Base-by-base conservation (phyloP, 768 basidiomycete genomes). In the Mycena filopes region DNA sequence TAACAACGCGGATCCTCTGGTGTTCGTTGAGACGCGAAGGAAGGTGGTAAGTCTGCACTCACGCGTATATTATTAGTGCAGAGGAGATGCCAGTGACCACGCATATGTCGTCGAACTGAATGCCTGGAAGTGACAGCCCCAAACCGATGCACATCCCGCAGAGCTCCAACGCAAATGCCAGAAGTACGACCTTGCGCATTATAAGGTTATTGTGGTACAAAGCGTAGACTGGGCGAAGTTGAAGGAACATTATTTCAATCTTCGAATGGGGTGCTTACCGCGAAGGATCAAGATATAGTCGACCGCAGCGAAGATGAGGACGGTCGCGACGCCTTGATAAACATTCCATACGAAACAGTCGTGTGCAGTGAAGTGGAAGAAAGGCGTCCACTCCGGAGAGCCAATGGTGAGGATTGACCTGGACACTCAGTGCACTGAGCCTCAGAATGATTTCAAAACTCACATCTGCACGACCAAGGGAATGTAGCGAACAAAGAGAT, bases 281-380 rank as follows among this genome's bases (percentile, higher is more conserved):
- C 82, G 74, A 26, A 82, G 64, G 51, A 82, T 79, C 13, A 83
- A 73, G 40, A 83, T 74, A 16, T 75, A 75, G 65, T 83, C 81
- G 13, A 81, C 79, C 12, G 68, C 70, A 3, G 65, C 61, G 18
- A 80, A 71, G 28, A 82, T 69, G 1, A 67, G 46, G 10, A 75
- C 61, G 16, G 77, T 71, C 13, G 77, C 77, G 10, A 77, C 72
- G 20, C 75, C 81, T 72, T 82, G 81, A 56, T 78, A 82, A 16
- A 81, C 72, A 63, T 81, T 75, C 81, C 81, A 83, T 54, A 81
- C 78, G 70, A 76, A 83, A 67, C 82, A 83, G 42, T 76, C 80
- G 58, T 79, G 78, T 11, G 62, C 55, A 2, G 81, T 78, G 65
- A 81, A 82, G 42, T 76, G 72, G 36, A 81, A 76, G 5, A 60